phyloP scores from a whole-genome alignment of 805 yeast genomes.

The Lipomyces chichibuensis region DNA sequence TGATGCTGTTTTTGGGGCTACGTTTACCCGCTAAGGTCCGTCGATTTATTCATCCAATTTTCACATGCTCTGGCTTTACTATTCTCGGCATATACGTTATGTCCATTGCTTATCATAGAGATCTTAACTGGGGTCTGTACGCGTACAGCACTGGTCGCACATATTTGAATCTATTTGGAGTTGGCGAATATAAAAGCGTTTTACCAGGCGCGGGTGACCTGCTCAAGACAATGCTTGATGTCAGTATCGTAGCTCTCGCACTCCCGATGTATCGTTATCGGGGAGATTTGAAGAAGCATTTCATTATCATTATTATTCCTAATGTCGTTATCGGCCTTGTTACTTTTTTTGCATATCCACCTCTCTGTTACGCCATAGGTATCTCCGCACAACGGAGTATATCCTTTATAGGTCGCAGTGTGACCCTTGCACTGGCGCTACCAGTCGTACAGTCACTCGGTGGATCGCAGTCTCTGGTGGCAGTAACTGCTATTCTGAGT shows the following conservation, averaged over 20 bases:
- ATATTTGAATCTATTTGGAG: constrained; percentile 61
- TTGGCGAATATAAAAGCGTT: constrained; percentile 39
- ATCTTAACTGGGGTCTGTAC: constrained; percentile 53
- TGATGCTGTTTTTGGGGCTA: constrained; percentile 57
- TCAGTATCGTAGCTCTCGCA: constrained; percentile 73
- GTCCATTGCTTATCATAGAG: constrained; percentile 53
- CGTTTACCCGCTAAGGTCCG: constrained; percentile 53
- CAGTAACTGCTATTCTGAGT: constrained; percentile 74
- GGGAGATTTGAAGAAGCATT: constrained; percentile 61
- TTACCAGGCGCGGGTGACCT: constrained; percentile 87
- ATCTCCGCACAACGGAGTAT: constrained; percentile 62
- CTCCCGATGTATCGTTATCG: constrained; percentile 79
- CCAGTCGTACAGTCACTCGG: constrained; percentile 69
- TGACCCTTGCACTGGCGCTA: constrained; percentile 76
- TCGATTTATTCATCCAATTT: constrained; percentile 68
- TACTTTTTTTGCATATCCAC: constrained; percentile 70
- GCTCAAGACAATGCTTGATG: constrained; percentile 69
- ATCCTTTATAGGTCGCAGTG: constrained; percentile 79
- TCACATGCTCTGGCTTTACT: constrained; percentile 66
- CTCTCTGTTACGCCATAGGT: constrained; percentile 66
- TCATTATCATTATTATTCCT: constrained; percentile 62
- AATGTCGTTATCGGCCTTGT: constrained; percentile 57
- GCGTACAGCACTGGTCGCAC: constrained; percentile 71
- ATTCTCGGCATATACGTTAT: constrained; percentile 65
- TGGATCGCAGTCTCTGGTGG: constrained; percentile 73